Conservation (phyloP, 2,329 filamentous ascomycete genomes). For the Purpureocillium takamizusanense region DNA sequence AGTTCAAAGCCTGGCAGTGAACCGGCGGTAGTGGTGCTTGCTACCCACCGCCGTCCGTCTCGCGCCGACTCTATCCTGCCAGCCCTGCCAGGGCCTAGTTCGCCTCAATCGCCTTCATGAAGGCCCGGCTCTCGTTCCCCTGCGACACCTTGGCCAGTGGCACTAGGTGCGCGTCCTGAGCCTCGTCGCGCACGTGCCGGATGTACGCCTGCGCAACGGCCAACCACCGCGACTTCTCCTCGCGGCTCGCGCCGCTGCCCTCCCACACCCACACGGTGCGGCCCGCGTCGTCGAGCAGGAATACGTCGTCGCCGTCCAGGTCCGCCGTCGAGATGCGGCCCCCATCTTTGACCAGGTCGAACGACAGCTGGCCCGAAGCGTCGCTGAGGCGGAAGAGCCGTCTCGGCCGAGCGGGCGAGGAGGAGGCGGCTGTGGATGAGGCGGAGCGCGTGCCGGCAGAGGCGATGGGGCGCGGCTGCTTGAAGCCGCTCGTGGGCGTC, state of each 20-base stretch:
- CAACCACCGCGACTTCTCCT: slow-evolving; percentile 53
- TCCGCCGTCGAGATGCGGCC: slow-evolving; percentile 33
- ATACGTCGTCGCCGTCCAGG: slow-evolving; percentile 51
- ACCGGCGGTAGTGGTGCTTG: too few relatives aligned
- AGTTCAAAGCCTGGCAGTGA: too few relatives aligned
- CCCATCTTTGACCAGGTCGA: slow-evolving; percentile 50
- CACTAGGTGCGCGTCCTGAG: slow-evolving; percentile 28
- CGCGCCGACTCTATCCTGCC: too few relatives aligned
- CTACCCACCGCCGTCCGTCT: too few relatives aligned
- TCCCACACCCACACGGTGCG: slow-evolving; percentile 58
- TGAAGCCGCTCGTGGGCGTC: slow-evolving; percentile 28
- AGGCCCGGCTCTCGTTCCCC: slow-evolving; percentile 44
- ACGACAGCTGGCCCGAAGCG: slow-evolving; percentile 45
- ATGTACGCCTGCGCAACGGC: slow-evolving; percentile 49
- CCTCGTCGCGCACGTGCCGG: slow-evolving; percentile 26
- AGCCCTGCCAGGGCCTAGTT: too few relatives aligned
- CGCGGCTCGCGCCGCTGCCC: slow-evolving; percentile 45
- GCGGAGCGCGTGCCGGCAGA: slow-evolving; percentile 2
- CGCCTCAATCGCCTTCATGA: slow-evolving; percentile 34
- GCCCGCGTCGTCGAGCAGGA: slow-evolving; percentile 50
- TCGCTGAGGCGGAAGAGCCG: slow-evolving; percentile 57
- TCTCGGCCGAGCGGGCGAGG: slow-evolving; percentile 13
- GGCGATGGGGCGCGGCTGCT: slow-evolving; percentile 29
- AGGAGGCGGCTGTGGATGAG: neutral
- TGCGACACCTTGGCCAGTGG: slow-evolving; percentile 49